Evolutionary conservation across 2,329 filamentous ascomycete species (phyloP), one percentile per base, ranked within the genome.

Genomic region (Plectosphaerella cucumerina): DNA sequence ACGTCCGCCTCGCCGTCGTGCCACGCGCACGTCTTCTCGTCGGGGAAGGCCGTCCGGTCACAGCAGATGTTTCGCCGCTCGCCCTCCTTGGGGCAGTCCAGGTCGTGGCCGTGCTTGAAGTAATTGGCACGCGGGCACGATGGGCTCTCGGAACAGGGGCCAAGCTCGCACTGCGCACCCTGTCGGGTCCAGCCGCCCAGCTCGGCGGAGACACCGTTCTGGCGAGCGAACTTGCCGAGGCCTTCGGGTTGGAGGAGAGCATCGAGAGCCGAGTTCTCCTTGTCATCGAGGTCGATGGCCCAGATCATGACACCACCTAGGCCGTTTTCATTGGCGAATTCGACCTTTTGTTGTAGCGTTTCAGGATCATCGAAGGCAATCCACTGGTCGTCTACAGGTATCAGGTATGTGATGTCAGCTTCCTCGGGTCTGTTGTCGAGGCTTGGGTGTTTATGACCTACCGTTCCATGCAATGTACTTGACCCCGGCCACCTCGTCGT

Each of bases 291-390:
- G 31, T 61, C 58, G 15, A 65, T 55, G 6, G 64, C 63, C 64
- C 65, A 67, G 5, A 65, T 56, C 59, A 66, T 62, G n/a, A 55
- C 50, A 61, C 18, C 62, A 63, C 1, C 58, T 57, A 5, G 68
- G 35, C 66, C 66, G 5, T 48, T 53, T 26, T 17, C 42, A 39
- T 62, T 62, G 4, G 64, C 65, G 44, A 58, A 64, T 17, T 68
- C 60, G 26, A 56, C 44, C 59, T 70, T 69, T 47, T 64, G 42
- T 50, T 61, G 53, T 47, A 68, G 55, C 17, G 69, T 67, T 34
- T 65, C 55, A 2, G 34, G 56, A 50, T 71, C 65, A 53, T 74
- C 70, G 12, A 15, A 37, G 12, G 34, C 34, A 11, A 37, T 37
- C 34, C 34, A 37, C 34, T 37, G 34, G n/a, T 37, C 34, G 34